Conservation (phyloP, 164 flowering plant genomes). For the Liriodendron chinense region DNA sequence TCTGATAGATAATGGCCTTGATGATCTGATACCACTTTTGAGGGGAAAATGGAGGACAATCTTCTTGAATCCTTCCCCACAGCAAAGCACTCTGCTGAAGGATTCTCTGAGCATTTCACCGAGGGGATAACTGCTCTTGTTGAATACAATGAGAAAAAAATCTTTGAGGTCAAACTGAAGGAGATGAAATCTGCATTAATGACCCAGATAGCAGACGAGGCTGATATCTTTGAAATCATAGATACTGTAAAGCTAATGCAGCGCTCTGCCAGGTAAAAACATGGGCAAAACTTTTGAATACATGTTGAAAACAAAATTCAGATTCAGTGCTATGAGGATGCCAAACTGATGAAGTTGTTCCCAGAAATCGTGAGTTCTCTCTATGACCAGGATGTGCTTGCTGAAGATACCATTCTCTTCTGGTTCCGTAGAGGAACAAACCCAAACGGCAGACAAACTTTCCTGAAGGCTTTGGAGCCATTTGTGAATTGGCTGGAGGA, state of each 20-base stretch:
- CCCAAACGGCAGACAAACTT: slow-evolving; percentile 95
- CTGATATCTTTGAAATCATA: slow-evolving; percentile 80
- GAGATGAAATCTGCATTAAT: slow-evolving; percentile 91
- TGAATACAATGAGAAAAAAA: slow-evolving; percentile 55
- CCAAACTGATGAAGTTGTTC: slow-evolving; percentile 94
- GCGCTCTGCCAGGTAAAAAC: slow-evolving; percentile 91
- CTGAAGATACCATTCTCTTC: slow-evolving; percentile 90
- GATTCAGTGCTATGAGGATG: slow-evolving; percentile 94
- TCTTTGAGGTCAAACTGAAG: slow-evolving; percentile 25
- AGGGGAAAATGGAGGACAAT: slow-evolving; percentile 95
- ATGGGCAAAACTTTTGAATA: slow-evolving; percentile 77
- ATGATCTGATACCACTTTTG: slow-evolving; percentile 84
- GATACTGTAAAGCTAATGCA: slow-evolving; percentile 79
- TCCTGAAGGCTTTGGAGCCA: slow-evolving; percentile 87
- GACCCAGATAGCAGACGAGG: slow-evolving; percentile 80
- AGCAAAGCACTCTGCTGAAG: slow-evolving; percentile 78
- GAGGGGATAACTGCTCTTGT: slow-evolving; percentile 69
- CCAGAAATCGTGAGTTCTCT: slow-evolving; percentile 90
- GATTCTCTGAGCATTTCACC: slow-evolving; percentile 89
- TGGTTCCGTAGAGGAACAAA: slow-evolving; percentile 96
- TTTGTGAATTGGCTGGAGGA: slow-evolving; percentile 97
- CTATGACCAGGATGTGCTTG: slow-evolving; percentile 93
- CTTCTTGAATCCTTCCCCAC: slow-evolving; percentile 86
- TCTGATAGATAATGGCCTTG: slow-evolving; percentile 84
- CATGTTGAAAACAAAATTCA: slow-evolving; percentile 97